Conservation (phyloP, 192 early-diverging fungal species). For the Backusella liffmaniae region DNA sequence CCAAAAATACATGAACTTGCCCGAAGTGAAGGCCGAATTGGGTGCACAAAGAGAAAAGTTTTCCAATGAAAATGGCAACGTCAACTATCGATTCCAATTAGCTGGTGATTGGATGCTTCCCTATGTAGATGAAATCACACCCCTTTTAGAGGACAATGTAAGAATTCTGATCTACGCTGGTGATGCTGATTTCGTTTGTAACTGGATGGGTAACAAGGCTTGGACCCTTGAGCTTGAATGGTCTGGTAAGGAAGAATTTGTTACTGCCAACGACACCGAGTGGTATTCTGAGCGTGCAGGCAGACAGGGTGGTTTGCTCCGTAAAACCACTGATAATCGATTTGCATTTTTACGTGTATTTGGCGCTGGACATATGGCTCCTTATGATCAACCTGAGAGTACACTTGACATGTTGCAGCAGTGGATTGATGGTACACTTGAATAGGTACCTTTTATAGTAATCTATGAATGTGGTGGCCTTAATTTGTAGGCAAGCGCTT, state of each 20-base stretch:
- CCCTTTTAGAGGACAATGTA: slow-evolving; percentile 82
- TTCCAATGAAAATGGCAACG: slow-evolving; percentile 75
- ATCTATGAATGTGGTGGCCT: not conserved
- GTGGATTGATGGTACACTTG: slow-evolving; percentile 55
- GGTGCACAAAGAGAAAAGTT: slow-evolving; percentile 73
- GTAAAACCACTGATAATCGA: slow-evolving; percentile 53
- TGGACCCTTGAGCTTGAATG: slow-evolving; percentile 89
- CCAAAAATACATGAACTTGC: slow-evolving; percentile 77
- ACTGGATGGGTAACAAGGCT: slow-evolving; percentile 78
- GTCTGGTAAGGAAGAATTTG: slow-evolving; percentile 73
- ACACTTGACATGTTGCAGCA: slow-evolving; percentile 84
- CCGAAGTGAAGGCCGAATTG: slow-evolving; percentile 77
- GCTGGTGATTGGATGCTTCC: slow-evolving; percentile 90
- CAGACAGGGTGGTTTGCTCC: slow-evolving; percentile 61
- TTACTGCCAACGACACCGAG: slow-evolving; percentile 58
- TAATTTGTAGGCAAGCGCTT: not conserved
- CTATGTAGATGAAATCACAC: slow-evolving; percentile 61
- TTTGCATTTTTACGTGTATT: slow-evolving; percentile 87
- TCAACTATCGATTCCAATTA: slow-evolving; percentile 78
- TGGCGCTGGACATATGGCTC: slow-evolving; percentile 89
- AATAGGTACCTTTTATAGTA: not conserved
- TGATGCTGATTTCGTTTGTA: slow-evolving; percentile 43
- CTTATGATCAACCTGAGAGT: slow-evolving; percentile 87
- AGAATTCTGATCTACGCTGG: slow-evolving; percentile 87
- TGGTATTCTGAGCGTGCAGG: slow-evolving; percentile 64